Base-by-base conservation (phyloP, 2,329 filamentous ascomycete genomes). In the Epichloe glyceriae region DNA sequence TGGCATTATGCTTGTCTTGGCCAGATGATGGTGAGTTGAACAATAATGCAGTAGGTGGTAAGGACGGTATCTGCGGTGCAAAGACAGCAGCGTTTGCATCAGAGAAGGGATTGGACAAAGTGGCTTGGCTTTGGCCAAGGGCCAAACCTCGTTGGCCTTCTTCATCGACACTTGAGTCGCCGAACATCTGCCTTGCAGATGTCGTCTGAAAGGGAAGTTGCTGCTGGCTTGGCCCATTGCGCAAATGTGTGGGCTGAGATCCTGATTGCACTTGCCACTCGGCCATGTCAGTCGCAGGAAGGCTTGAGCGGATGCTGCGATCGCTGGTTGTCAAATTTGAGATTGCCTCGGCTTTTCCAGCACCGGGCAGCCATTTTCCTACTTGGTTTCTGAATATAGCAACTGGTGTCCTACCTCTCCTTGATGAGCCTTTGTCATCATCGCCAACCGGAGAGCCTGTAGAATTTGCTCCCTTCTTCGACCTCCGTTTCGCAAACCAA, bases 401-500 rank as follows among this genome's bases (percentile, higher is more conserved):
- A 34, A 35, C 5, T 17, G 34, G 19, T 56, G 37, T 60, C 55
- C 41, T 59, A 57, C 42, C 56, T 59, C 50, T 55, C 56, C 22
- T 52, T 26, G 7, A 48, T 49, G 8, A 50, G 41, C n/a, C 50
- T 46, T 22, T 52, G 49, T 17, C 62, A 62, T 1, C 66, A 64
- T n/a, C 49, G 52, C 57, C 66, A 70, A 35, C 10, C 7, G 40
- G 49, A 46, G 20, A 50, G 20, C 6, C 43, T 39, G 26, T 38
- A 11, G 39, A 30, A 20, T 20, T 33, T 19, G n/a, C 34, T 17
- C 22, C 37, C 41, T 46, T 44, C 50, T 56, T 66, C 65, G 44
- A 66, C 56, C 48, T 61, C 54, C 42, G 68, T 67, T 54, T 73
- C 67, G 70, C 71, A 54, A 75, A 67, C 75, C 75, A 80, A 10